Conservation (phyloP, 2,329 filamentous ascomycete genomes). For the Penicillium glabrum region DNA sequence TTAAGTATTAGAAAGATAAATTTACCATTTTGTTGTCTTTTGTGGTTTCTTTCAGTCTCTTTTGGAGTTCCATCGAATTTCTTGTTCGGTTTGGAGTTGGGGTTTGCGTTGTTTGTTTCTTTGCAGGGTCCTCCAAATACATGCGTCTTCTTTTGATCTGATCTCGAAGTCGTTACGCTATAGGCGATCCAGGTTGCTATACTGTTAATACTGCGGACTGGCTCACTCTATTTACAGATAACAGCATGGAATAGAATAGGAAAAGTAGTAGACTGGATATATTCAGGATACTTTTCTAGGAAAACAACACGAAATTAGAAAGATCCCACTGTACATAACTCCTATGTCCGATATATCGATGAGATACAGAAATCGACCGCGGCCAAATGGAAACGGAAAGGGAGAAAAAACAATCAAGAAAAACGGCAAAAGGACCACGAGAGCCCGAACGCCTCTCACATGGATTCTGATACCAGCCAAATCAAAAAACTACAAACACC, state of each 20-base stretch:
- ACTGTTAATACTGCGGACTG: too few species aligned
- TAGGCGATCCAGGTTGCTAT: not conserved
- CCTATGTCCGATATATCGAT: conserved; percentile 1
- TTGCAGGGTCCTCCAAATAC: too few species aligned
- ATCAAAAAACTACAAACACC: conserved; percentile 26
- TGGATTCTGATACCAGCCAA: conserved; percentile 30
- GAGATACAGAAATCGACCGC: not conserved
- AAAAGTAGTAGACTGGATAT: not conserved
- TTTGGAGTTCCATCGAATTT: not conserved
- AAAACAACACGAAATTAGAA: not conserved
- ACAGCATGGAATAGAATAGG: not conserved
- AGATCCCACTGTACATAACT: conserved; percentile 4
- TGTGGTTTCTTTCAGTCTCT: not conserved
- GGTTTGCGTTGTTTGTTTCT: not conserved
- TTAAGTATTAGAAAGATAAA: not conserved
- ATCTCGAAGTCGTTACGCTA: too few species aligned
- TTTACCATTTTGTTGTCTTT: not conserved
- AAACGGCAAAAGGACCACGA: conserved; percentile 9
- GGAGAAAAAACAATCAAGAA: not conserved
- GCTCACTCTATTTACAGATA: not conserved
- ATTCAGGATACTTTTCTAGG: not conserved
- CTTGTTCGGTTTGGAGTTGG: not conserved
- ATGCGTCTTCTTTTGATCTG: too few species aligned
- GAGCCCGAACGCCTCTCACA: conserved; percentile 22
- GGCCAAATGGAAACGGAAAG: not conserved